Percentiles rank a stretch among this genome's conserved stretches.
phyloP scores from a whole-genome alignment of 371 early-diverging fungal species.

The Sporodiniella umbellata region DNA sequence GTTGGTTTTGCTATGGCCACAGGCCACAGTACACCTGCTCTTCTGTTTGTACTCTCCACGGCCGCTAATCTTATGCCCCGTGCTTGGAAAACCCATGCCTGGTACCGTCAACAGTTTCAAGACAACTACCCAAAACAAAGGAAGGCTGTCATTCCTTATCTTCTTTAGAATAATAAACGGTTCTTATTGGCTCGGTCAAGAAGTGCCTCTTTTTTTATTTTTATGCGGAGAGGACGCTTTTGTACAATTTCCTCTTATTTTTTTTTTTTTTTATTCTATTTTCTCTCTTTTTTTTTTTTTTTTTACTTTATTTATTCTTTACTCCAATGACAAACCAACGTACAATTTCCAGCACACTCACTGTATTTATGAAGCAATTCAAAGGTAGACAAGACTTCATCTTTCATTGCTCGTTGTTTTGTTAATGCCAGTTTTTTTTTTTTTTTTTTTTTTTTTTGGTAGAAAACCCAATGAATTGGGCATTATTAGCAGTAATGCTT shows the following conservation, averaged over 20 bases:
- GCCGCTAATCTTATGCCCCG: conserved; percentile 61
- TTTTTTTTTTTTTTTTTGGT: background rate
- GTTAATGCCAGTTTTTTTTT: background rate
- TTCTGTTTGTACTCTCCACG: conserved; percentile 49
- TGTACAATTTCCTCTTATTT: background rate
- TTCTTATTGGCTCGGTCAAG: background rate
- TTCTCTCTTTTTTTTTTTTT: background rate
- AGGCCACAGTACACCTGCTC: conserved; percentile 42
- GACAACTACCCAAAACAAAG: conserved; percentile 41
- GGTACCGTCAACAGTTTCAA: conserved; percentile 54
- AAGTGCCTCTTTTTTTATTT: background rate
- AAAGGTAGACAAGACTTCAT: background rate
- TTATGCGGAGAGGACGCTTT: background rate
- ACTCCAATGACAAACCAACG: conserved; percentile 10
- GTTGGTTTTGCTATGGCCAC: conserved; percentile 55
- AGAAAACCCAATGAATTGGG: conserved; percentile 29
- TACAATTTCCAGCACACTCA: background rate
- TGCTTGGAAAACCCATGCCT: conserved; percentile 53
- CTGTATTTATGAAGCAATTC: background rate
- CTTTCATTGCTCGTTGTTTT: no score
- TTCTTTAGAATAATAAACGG: conserved; percentile 27
- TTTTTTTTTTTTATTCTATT: background rate
- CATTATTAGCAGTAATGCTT: conserved; percentile 12
- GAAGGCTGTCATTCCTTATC: conserved; percentile 60
- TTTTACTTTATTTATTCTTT: background rate